These are phyloP conservation scores for Ambrosiella beaveri DNA, from an alignment of 2,329 filamentous ascomycete species.

Conservation along the genomic window DNA sequence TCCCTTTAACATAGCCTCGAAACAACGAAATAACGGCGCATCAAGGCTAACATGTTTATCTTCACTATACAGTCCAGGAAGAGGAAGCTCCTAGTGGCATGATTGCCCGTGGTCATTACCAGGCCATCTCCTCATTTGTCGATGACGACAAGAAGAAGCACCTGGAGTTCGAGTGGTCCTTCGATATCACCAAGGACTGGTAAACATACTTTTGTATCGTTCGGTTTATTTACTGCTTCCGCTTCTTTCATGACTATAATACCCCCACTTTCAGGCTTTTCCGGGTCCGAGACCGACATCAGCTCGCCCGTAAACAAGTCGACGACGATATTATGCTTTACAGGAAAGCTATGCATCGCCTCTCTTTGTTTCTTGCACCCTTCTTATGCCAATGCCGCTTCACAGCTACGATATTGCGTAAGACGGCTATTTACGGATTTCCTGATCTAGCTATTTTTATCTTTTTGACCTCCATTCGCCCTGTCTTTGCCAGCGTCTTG, in stretches of 20 bases:
- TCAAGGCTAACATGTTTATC: neutral
- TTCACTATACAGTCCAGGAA: constrained; percentile 48
- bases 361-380: neutral
- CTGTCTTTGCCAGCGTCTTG: neutral
- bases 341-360: neutral
- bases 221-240: neutral
- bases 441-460: constrained; percentile 4
- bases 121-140: constrained; percentile 73
- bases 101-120: constrained; percentile 79
- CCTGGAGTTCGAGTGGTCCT: constrained; percentile 86
- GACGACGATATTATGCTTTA: too few relatives aligned
- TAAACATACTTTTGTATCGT: constrained; percentile 23
- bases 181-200: constrained; percentile 96
- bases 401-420: neutral
- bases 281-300: neutral
- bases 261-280: neutral
- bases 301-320: too few relatives aligned
- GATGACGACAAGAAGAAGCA: constrained; percentile 90
- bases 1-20: neutral
- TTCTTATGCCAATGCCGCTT: neutral
- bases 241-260: neutral
- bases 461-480: neutral
- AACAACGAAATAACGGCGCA: neutral
- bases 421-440: constrained; percentile 9
- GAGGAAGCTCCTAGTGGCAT: constrained; percentile 88